Base-by-base conservation (phyloP, 164 flowering plant species). In the Hamamelis virginiana region DNA sequence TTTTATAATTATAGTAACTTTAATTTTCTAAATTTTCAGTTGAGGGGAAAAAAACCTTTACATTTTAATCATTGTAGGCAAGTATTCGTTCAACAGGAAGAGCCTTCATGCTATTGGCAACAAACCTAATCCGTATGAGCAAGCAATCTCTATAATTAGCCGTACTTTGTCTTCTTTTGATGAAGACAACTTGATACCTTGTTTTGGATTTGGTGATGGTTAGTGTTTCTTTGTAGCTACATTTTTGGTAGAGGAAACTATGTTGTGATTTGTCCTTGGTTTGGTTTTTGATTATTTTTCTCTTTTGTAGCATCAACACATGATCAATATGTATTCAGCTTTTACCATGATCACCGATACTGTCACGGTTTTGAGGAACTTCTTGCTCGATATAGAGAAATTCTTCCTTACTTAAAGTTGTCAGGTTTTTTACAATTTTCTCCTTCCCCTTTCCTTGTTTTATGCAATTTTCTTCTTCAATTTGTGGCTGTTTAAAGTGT, bases 201-300 rank as follows among this genome's bases (percentile, higher is more conserved):
- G 98, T 79, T 91, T 89, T 78, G 98, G 98, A 65, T 94, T 94
- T 78, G 98, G 98, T 47, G 98, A 94, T 84, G 97, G 98, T 94
- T 69, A 78, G 91, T 77, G 22, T 46, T 41, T 60, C 10, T 28
- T 48, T 47, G 27, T 25, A 4, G 12, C 25, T 19, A 47, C 47
- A 1, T 28, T 46, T 52, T 15, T 25, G 25, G 4, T 52, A 45
- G 13, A 52, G 60, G 41, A 13, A 25, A 52, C 0, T 38, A 18
- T 27, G 16, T 52, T 12, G 0, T 66, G 51, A 48, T 59, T 25
- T 57, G 2, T 3, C 51, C 53, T 33, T 68, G 43, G 28, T 59
- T 5, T 19, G 4, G 16, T 57, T 23, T 38, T 59, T 62, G 19
- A 68, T 66, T 26, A 44, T 52, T 22, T 57, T 57, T 60, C 57